Base-by-base conservation (phyloP, 345 rosid species). In the Gossypium mustelinum region DNA sequence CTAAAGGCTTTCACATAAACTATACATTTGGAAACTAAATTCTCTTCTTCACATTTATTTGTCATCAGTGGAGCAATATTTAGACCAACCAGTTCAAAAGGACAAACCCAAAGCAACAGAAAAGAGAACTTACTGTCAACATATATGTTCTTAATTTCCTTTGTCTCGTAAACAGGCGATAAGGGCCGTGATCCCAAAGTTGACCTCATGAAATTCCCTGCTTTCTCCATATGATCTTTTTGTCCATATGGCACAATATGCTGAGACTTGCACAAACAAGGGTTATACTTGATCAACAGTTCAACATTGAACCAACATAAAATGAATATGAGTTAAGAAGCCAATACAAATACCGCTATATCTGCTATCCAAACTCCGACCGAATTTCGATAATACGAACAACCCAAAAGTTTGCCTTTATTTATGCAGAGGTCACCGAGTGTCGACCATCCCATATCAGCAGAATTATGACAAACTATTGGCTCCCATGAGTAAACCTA, bases 401-500 rank as follows among this genome's bases (percentile, higher is more conserved):
- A 93, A 60, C 97, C 97, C 84, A 96, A 70, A 82, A 96, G 88
- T 80, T 93, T 93, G 74, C 89, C 94, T 66, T 92, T 92, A 41
- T 87, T 88, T 80, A 92, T 89, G 84, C 95, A 89, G 68, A 92
- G 84, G 84, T 96, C 97, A 78, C 92, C 89, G 73, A 96, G 97
- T 12, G 89, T 84, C 65, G 94, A 93, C 97, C 99, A 96, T 72
- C 98, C 97, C 86, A 93, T 89, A 79, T 89, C 94, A 82, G 92
- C 84, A 68, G 91, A 62, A 82, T 93, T 98, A 84, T 90, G 94
- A 76, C 92, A 84, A 79, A 93, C 77, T 77, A 93, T 87, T 74
- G 99, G 99, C 82, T 96, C 99, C 98, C 98, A 96, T 56, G 99
- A 93, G 84, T 87, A 93, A 80, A 93, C 97, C 99, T 96, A 75